Evolutionary conservation across 768 basidiomycete species (phyloP), one percentile per base, ranked within the genome.

Genomic region (Tylopilus subfusipes): DNA sequence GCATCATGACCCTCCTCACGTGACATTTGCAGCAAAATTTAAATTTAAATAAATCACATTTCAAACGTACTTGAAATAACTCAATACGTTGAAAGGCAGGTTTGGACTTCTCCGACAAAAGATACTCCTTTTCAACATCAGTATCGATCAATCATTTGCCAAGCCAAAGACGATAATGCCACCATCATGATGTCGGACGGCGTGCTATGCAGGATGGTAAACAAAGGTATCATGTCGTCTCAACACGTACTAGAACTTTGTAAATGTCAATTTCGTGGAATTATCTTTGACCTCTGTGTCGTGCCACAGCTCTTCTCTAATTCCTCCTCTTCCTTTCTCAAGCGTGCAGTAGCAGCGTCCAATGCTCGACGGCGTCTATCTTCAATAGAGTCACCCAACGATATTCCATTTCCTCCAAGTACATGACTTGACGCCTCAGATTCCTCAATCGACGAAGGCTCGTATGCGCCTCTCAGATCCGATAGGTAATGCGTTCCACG

Each of bases 221-320:
- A 38, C 38, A 36, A 36, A 38, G 38, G 38, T 38, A 19, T 19
- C 8, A 19, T 13, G n/a, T 19, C n/a, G 38, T 19, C 5, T 36
- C 34, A 36, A 36, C 8, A 36, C 38, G n/a, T 13, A 38, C 38
- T 38, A 3, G 38, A 38, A 19, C 10, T 30, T 12, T 6, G 38
- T 19, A 22, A 12, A n/a, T 16, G 46, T 56, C 25, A 50, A 24
- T 30, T 38, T 38, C 4, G 2, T 39, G 30, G 48, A 42, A 31
- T 36, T 29, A 8, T 24, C 13, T 40, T 43, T 19, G 57, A 48
- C 25, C 33, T 49, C 42, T 48, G 48, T 29, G 61, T 68, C 40
- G 86, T 89, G 24, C 87, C 88, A 68, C 88, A 90, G 50, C 80
- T 82, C 42, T 81, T 74, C 64, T 90, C 88, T 18, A 89, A 66